Conservation (phyloP, 73 alveolate species). For the Blepharisma stoltei region DNA sequence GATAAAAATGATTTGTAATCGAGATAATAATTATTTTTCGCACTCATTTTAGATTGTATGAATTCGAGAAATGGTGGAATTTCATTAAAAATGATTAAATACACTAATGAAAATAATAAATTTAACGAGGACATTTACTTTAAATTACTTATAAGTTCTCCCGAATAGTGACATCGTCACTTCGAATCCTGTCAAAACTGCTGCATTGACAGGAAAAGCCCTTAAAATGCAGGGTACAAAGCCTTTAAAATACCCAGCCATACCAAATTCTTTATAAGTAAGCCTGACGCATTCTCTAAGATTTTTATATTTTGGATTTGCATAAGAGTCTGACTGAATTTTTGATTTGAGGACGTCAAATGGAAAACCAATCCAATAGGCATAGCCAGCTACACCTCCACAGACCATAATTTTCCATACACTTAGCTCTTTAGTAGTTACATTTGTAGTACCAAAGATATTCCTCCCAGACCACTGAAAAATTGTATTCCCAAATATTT, state of each 20-base stretch:
- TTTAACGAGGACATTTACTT: no score
- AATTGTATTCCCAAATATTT: no score
- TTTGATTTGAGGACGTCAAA: constrained; percentile 44
- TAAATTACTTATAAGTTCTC: no score
- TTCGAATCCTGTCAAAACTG: constrained; percentile 23
- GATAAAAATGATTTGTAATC: no score
- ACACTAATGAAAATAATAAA: no score
- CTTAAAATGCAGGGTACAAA: constrained; percentile 37
- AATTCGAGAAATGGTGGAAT: no score
- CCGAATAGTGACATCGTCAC: not conserved
- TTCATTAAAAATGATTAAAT: no score
- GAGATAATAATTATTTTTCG: no score
- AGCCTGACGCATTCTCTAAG: constrained; percentile 24
- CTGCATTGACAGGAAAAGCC: constrained; percentile 35
- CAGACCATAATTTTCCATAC: constrained; percentile 24
- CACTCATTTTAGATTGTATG: no score
- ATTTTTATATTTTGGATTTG: constrained; percentile 46
- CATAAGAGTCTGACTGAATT: constrained; percentile 42
- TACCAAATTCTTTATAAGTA: constrained; percentile 35
- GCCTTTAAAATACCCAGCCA: constrained; percentile 39
- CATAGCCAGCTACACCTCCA: constrained; percentile 54
- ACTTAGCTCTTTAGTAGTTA: constrained; percentile 4
- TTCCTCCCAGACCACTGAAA: no score
- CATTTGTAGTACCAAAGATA: no score
- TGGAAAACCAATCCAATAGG: constrained; percentile 42